Evolutionary conservation across 2,329 filamentous ascomycete species (phyloP).

Genomic region (Ascosphaera apis): DNA sequence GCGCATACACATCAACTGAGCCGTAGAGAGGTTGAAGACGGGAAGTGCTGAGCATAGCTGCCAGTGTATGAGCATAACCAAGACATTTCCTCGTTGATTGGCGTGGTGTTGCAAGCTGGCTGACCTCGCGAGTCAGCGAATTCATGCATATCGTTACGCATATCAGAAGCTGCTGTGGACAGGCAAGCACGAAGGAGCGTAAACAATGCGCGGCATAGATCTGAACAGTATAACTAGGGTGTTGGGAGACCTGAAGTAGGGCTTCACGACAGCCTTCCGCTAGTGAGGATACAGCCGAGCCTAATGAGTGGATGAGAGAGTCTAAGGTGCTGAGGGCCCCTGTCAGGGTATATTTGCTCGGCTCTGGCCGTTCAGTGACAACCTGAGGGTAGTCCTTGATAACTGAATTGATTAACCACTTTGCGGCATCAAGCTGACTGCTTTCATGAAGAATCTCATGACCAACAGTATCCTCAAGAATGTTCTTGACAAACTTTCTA

Average conservation of each 20-base stretch:
- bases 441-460: slow-evolving; percentile 67
- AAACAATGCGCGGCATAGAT: slow-evolving; percentile 71
- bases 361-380: slow-evolving; percentile 66
- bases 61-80: slow-evolving; percentile 77
- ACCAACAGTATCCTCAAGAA: slow-evolving; percentile 67
- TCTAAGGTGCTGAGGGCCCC: slow-evolving; percentile 57
- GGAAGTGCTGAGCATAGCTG: slow-evolving; percentile 75
- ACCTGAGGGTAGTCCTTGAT: slow-evolving; percentile 88
- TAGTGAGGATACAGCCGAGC: slow-evolving; percentile 56
- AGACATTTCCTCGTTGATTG: slow-evolving; percentile 66
- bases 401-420: slow-evolving; percentile 60
- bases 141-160: slow-evolving; percentile 94
- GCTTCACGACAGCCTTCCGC: slow-evolving; percentile 71
- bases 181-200: slow-evolving; percentile 69
- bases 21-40: slow-evolving; percentile 75
- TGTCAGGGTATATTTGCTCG: slow-evolving; percentile 65
- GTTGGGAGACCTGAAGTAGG: slow-evolving; percentile 70
- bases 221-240: slow-evolving; percentile 91
- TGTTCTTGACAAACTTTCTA: slow-evolving; percentile 58
- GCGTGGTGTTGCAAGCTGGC: slow-evolving; percentile 48
- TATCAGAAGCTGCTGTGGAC: slow-evolving; percentile 73
- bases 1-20: slow-evolving; percentile 83
- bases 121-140: slow-evolving; percentile 68
- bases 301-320: slow-evolving; percentile 55
- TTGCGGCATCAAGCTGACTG: slow-evolving; percentile 63